A percentile compares a stretch with the other conserved stretches of the same genome.
These are phyloP conservation scores for Chaetothyriales sp. DNA, from an alignment of 2,329 filamentous ascomycete species.

Conservation along the genomic window DNA sequence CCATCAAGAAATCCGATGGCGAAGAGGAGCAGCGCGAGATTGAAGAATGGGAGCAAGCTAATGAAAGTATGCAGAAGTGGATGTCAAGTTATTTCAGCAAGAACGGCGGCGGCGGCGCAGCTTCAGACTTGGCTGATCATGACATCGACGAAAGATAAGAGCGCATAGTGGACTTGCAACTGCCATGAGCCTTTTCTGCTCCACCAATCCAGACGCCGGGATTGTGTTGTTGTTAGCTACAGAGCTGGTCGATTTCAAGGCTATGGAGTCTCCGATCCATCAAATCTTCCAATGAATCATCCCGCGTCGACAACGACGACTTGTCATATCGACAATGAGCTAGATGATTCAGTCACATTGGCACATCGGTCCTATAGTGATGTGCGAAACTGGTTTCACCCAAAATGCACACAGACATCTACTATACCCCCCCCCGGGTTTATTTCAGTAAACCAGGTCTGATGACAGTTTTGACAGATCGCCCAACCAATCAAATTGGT, in stretches of 20 bases:
- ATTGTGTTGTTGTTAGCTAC: background rate
- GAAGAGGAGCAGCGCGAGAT: conserved; percentile 26
- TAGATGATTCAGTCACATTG: too few species aligned
- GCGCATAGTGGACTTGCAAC: background rate
- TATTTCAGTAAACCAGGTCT: too few species aligned
- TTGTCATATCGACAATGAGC: background rate
- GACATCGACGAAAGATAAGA: background rate
- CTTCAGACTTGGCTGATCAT: background rate
- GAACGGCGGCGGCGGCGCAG: background rate
- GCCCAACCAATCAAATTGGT: too few species aligned
- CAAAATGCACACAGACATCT: too few species aligned
- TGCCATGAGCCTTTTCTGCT: background rate
- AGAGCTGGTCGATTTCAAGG: background rate
- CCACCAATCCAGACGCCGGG: background rate
- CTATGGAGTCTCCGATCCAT: background rate
- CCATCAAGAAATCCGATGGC: conserved; percentile 32
- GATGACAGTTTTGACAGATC: too few species aligned
- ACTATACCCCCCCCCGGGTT: too few species aligned
- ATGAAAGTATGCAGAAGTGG: conserved; percentile 3
- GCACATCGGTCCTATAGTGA: too few species aligned
- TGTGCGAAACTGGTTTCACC: too few species aligned
- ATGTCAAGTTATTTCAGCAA: background rate
- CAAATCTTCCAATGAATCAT: background rate
- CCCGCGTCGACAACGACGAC: background rate
- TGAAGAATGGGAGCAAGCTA: conserved; percentile 30